Base-by-base conservation (phyloP, 2,329 filamentous ascomycete genomes). In the Xylariomycetidae sp. region DNA sequence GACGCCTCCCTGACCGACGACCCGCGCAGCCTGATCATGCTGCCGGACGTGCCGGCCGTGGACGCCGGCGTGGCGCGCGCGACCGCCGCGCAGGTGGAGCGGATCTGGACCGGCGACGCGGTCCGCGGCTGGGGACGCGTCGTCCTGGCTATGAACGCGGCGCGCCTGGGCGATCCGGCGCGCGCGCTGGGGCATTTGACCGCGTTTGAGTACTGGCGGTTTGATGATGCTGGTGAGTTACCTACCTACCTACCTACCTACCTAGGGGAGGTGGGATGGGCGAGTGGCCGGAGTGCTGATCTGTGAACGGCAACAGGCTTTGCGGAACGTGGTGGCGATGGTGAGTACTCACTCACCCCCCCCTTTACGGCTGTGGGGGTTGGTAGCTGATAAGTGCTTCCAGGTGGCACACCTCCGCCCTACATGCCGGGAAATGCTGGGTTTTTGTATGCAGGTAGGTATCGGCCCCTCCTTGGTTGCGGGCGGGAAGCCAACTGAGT, bases 121-220 rank as follows among this genome's bases (percentile, higher is more conserved):
- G 61, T 62, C 4, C 64, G 57, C 6, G 65, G 67, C 0, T 71
- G 67, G 67, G 66, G 67, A 12, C 59, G 67, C 5, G 61, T 63
- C 0, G 57, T 68, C 35, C 35, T 70, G 14, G 65, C 67, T 0
- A 69, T 71, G 43, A 70, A 64, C 31, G 57, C 62, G 5, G 54
- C 60, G 0, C 50, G 60, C 9, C 49, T 69, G 12, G 63, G 64
- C 0, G 58, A 66, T n/a, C 50, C 52, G 1, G 57, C 66, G 10
- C 46, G 59, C 2, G 67, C 67, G 0, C 51, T 69, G 8, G 50
- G 53, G 4, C 59, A 65, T 33, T 30, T 67, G 5, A 65, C 63
- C 2, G 58, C 58, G 10, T 64, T 58, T 18, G 57, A 59, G n/a
- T 63, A 61, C 24, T 64, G 60, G 60, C 48, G 46, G 1, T 64